Evolutionary conservation across 106 monocot genomes (phyloP).

Genomic region (Allium sativum): DNA sequence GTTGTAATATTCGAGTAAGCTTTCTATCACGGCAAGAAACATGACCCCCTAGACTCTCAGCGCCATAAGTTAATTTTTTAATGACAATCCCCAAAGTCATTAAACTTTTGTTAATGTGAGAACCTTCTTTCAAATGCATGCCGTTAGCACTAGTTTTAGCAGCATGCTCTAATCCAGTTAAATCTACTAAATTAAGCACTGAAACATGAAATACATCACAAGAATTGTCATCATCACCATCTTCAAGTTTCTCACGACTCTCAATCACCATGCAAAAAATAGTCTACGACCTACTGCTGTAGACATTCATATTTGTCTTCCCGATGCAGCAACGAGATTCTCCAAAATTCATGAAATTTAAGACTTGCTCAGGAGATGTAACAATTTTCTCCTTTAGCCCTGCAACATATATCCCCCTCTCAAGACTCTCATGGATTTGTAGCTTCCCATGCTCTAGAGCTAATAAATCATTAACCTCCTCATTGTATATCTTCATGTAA

Average conservation of each 20-base stretch:
- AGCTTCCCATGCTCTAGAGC: conserved; percentile 85
- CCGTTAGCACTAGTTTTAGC: conserved; percentile 95
- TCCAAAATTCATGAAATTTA: conserved; percentile 80
- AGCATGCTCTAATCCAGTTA: conserved; percentile 92
- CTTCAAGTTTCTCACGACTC: conserved; percentile 70
- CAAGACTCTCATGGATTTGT: conserved; percentile 86
- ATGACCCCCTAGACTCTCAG: conserved; percentile 93
- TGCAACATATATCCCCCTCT: conserved; percentile 98
- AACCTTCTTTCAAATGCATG: conserved; percentile 82
- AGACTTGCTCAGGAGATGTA: conserved; percentile 72
- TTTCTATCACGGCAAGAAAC: conserved; percentile 97
- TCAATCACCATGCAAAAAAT: conserved; percentile 98
- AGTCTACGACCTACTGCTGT: conserved; percentile 96
- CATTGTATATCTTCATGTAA: conserved; percentile 99
- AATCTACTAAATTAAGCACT: conserved; percentile 91
- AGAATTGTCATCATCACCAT: conserved; percentile 22
- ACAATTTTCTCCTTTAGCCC: conserved; percentile 95
- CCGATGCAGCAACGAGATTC: conserved; percentile 98
- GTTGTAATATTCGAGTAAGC: conserved; percentile 87
- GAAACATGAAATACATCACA: conserved; percentile 98
- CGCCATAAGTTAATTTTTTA: conserved; percentile 89
- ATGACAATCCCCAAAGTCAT: conserved; percentile 95
- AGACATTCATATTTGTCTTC: conserved; percentile 93
- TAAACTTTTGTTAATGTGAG: conserved; percentile 93
- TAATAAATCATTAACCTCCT: conserved; percentile 94